A percentile compares a stretch with the other conserved stretches of the same genome.
Conservation (phyloP, 164 flowering plant species). For the Aristolochia fimbriata region DNA sequence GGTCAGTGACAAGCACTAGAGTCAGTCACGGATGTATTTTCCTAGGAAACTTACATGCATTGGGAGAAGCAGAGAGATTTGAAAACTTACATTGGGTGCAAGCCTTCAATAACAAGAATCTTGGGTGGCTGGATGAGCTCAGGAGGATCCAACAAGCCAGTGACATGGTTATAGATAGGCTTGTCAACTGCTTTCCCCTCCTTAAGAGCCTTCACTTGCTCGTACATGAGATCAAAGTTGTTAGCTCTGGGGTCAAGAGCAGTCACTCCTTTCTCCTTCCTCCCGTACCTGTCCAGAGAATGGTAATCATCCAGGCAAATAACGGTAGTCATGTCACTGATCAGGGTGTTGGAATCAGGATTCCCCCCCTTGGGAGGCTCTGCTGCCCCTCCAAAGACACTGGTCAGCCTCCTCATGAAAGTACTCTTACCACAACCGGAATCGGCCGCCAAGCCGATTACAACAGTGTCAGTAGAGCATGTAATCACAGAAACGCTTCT, state of each 20-base stretch:
- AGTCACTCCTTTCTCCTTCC: slow-evolving; percentile 88
- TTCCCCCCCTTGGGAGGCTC: slow-evolving; percentile 95
- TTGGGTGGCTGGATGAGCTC: slow-evolving; percentile 87
- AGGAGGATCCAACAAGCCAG: slow-evolving; percentile 86
- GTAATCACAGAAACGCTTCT: slow-evolving; percentile 25
- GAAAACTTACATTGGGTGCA: slow-evolving; percentile 86
- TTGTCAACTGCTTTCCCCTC: slow-evolving; percentile 72
- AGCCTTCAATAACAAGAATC: slow-evolving; percentile 90
- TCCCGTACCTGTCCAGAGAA: slow-evolving; percentile 82
- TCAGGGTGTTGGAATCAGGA: slow-evolving; percentile 93
- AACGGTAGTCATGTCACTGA: slow-evolving; percentile 90
- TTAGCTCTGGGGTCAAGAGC: slow-evolving; percentile 97
- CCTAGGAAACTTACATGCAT: not conserved
- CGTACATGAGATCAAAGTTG: slow-evolving; percentile 90
- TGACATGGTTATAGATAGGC: slow-evolving; percentile 90
- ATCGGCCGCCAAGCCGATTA: slow-evolving; percentile 94
- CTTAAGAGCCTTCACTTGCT: slow-evolving; percentile 86
- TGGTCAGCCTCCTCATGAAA: slow-evolving; percentile 92
- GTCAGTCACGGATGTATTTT: no score
- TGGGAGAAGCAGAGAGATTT: not conserved
- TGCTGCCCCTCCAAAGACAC: slow-evolving; percentile 96
- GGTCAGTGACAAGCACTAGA: no score
- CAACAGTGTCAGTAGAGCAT: slow-evolving; percentile 66
- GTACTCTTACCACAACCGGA: slow-evolving; percentile 98
- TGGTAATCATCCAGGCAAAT: slow-evolving; percentile 97